Percentiles rank a stretch among this genome's conserved stretches.
These are phyloP conservation scores for Amanita brunnescens DNA, from an alignment of 768 basidiomycete species.

Conservation along the genomic window DNA sequence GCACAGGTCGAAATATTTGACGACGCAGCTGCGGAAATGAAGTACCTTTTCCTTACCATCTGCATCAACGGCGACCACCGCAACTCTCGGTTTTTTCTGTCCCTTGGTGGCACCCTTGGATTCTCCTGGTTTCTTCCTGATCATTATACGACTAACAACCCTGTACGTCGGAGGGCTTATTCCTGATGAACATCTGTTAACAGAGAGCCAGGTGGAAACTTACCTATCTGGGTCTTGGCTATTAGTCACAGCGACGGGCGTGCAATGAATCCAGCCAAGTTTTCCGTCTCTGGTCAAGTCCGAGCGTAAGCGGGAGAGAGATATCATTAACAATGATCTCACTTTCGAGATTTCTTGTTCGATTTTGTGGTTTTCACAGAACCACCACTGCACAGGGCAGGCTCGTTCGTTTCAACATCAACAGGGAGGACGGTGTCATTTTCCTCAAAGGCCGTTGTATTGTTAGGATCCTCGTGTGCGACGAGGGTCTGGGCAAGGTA, in stretches of 20 bases:
- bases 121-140: neutral
- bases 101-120: neutral
- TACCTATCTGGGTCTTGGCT: neutral
- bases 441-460: neutral
- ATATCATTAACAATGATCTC: neutral
- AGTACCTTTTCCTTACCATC: neutral
- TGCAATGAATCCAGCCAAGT: neutral
- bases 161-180: neutral
- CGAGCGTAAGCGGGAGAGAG: neutral
- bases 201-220: neutral
- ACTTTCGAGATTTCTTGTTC: neutral
- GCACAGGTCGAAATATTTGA: neutral
- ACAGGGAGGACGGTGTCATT: neutral
- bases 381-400: no score
- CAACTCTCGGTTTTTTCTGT: neutral
- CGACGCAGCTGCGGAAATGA: conserved; percentile 1
- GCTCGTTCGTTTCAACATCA: neutral
- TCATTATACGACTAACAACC: neutral
- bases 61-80: neutral
- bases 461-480: neutral
- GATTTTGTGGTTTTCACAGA: neutral
- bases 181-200: neutral
- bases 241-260: neutral
- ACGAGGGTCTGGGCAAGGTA: no score
- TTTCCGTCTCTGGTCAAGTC: neutral